A percentile compares a stretch with the other conserved stretches of the same genome.
These are phyloP conservation scores for Ceratocystis cacaofunesta DNA, from an alignment of 2,329 filamentous ascomycete genomes.

Conservation along the genomic window DNA sequence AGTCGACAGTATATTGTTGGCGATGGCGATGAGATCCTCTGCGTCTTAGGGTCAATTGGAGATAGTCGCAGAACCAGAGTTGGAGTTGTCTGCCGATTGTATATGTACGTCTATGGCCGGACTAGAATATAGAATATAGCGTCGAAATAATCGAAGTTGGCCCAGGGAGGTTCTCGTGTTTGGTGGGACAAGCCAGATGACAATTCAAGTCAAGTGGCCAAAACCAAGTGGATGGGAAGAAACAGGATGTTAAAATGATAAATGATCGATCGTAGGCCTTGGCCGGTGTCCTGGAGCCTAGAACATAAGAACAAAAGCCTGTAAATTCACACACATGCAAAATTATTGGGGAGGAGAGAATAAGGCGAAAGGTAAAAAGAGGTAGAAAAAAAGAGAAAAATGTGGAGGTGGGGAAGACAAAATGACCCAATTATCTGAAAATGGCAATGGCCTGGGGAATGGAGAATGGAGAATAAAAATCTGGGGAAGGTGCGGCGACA, in stretches of 20 bases:
- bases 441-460: background rate
- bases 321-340: background rate
- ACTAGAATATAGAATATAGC: background rate
- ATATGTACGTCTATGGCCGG: background rate
- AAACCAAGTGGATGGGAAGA: background rate
- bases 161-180: background rate
- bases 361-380: background rate
- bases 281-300: background rate
- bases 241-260: background rate
- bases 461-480: constrained; percentile 3
- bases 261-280: background rate
- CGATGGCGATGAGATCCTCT: background rate
- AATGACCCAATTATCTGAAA: constrained; percentile 4
- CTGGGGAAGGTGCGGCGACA: constrained; percentile 4
- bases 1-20: background rate
- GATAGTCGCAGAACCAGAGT: background rate
- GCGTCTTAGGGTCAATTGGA: background rate
- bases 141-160: background rate
- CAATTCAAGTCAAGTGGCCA: background rate
- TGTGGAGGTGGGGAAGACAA: constrained; percentile 2
- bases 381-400: constrained; percentile 1
- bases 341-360: background rate
- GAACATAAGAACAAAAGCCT: background rate
- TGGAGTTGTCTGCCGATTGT: background rate
- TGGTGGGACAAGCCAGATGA: background rate